Percentiles rank a stretch among this genome's conserved stretches.
Evolutionary conservation across 169 alveolate species (phyloP).

Genomic region (Cryptosporidium parvum): DNA sequence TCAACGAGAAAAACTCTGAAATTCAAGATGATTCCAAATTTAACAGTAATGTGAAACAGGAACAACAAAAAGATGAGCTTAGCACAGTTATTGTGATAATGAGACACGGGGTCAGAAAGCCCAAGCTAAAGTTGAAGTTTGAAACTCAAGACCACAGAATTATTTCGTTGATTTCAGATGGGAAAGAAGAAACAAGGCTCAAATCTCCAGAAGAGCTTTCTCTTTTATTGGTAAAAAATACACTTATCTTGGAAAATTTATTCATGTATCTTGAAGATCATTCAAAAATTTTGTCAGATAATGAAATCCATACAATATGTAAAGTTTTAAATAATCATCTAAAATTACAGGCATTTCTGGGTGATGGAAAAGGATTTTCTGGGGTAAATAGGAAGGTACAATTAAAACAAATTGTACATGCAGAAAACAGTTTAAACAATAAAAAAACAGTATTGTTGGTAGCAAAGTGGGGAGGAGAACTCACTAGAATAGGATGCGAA

Average conservation of each 20-base stretch:
- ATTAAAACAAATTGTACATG: slow-evolving; percentile 87
- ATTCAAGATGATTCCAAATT: slow-evolving; percentile 79
- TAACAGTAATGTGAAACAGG: slow-evolving; percentile 79
- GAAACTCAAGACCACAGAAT: slow-evolving; percentile 86
- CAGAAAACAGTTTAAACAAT: slow-evolving; percentile 67
- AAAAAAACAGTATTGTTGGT: slow-evolving; percentile 87
- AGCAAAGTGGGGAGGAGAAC: slow-evolving; percentile 99
- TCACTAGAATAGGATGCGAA: slow-evolving; percentile 94
- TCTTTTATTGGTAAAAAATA: slow-evolving; percentile 80
- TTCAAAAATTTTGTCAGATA: slow-evolving; percentile 76
- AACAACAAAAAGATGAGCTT: slow-evolving; percentile 88
- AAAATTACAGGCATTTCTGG: slow-evolving; percentile 88
- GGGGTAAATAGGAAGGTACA: slow-evolving; percentile 96
- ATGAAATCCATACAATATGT: slow-evolving; percentile 8
- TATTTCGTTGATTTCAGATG: slow-evolving; percentile 84
- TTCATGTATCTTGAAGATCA: slow-evolving; percentile 77
- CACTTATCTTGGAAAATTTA: slow-evolving; percentile 42
- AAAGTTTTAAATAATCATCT: slow-evolving; percentile 81
- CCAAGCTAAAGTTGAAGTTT: slow-evolving; percentile 96
- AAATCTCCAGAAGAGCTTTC: slow-evolving; percentile 93
- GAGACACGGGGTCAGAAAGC: slow-evolving; percentile 98
- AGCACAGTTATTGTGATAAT: slow-evolving; percentile 96
- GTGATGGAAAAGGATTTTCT: slow-evolving; percentile 93
- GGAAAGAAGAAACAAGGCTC: slow-evolving; percentile 88
- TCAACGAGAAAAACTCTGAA: slow-evolving; percentile 79